A percentile compares a stretch with the other conserved stretches of the same genome.
These are phyloP conservation scores for Clavispora fructus DNA, from an alignment of 805 yeast genomes.

Conservation along the genomic window DNA sequence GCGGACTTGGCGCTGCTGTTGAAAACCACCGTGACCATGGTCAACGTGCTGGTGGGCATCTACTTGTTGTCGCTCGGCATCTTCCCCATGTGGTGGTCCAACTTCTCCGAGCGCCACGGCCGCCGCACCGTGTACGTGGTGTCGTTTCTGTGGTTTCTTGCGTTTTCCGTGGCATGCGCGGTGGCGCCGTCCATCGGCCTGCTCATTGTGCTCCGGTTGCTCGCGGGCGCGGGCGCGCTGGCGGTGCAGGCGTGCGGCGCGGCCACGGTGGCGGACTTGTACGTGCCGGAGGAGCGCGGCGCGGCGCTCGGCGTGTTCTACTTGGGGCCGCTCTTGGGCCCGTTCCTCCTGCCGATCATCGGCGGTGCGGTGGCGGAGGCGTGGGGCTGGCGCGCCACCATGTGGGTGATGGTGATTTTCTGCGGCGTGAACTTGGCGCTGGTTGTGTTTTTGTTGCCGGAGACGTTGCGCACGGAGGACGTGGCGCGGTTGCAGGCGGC, in stretches of 20 bases:
- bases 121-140: slow-evolving; percentile 67
- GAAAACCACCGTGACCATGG: slow-evolving; percentile 52
- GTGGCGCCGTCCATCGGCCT: slow-evolving; percentile 55
- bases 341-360: slow-evolving; percentile 67
- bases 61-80: slow-evolving; percentile 70
- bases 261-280: slow-evolving; percentile 78
- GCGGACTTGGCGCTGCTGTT: slow-evolving; percentile 51
- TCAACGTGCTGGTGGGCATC: slow-evolving; percentile 76
- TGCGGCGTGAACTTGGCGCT: slow-evolving; percentile 49
- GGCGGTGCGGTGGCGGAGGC: slow-evolving; percentile 69
- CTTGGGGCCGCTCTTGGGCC: slow-evolving; percentile 78
- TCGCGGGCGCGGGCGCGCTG: slow-evolving; percentile 79
- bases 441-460: slow-evolving; percentile 63
- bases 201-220: slow-evolving; percentile 62
- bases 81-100: slow-evolving; percentile 87
- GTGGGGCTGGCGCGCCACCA: slow-evolving; percentile 89
- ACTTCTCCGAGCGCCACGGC: slow-evolving; percentile 69
- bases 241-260: slow-evolving; percentile 84
- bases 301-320: slow-evolving; percentile 75
- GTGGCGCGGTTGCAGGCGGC: slow-evolving; percentile 43
- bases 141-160: slow-evolving; percentile 58
- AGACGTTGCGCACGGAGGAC: slow-evolving; percentile 65
- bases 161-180: slow-evolving; percentile 70
- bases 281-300: slow-evolving; percentile 63
- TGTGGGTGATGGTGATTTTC: slow-evolving; percentile 73